Evolutionary conservation across 2,329 filamentous ascomycete genomes (phyloP), one percentile per base, ranked within the genome.

Genomic region (Verticillium zaregamsianum): DNA sequence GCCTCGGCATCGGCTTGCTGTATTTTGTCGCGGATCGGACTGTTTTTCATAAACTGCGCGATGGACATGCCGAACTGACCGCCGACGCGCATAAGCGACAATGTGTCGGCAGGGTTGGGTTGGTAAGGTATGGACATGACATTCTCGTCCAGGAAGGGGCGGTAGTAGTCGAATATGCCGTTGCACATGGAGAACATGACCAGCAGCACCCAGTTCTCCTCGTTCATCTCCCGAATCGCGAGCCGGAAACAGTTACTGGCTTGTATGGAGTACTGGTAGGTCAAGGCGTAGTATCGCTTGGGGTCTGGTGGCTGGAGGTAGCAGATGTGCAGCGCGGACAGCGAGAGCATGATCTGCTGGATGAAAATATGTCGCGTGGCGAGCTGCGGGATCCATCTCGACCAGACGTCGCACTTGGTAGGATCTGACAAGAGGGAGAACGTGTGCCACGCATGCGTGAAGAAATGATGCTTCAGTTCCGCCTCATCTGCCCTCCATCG

Each of bases 261-360:
- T 20, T 65, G 64, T 3, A 65, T 64, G 15, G 64, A 62, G 28
- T 65, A 62, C 11, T 63, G 58, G 14, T 62, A 65, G 14, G 64
- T 62, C 62, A 65, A 60, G 17, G 64, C 64, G 35, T 65, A 65
- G 57, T 65, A 65, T 33, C 64, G 39, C 52, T 62, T 64, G n/a
- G 57, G 58, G 7, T 65, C 37, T 7, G 64, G 64, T 20, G 62
- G 62, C 31, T 62, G 60, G 17, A 64, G 64, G 20, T 64, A 62
- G 60, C 64, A 65, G 14, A 65, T 58, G 52, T 65, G 64, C 9
- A 64, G 59, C 23, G 64, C 64, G 25, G 64, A 63, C 15, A 65
- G 60, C 28, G 64, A 64, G 8, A 65, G 62, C 62, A 65, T 65
- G 58, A 60, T 64, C 23, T 65, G 62, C 7, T 64, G 60, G 31